Evolutionary conservation across 768 basidiomycete species (phyloP).

Genomic region (Tricholoma saponaceum): DNA sequence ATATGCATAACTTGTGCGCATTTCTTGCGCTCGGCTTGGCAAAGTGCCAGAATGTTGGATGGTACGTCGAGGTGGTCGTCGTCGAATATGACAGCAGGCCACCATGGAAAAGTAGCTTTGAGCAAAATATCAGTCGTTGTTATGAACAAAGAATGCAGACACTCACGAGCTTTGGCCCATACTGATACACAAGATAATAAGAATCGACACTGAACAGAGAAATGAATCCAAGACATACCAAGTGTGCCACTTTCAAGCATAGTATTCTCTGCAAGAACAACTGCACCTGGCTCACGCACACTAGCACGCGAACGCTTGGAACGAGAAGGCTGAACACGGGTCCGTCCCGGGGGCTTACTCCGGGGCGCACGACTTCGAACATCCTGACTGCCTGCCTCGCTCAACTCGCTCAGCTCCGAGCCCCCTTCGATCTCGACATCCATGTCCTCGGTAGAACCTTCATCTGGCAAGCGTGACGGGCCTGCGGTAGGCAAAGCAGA

Average conservation of each 20-base stretch:
- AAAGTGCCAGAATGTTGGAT: constrained; percentile 24
- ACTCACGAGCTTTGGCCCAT: constrained; percentile 78
- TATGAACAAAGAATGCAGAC: neutral
- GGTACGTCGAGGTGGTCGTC: constrained; percentile 60
- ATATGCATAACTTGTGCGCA: constrained; percentile 49
- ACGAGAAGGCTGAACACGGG: neutral
- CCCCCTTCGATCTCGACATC: constrained; percentile 22
- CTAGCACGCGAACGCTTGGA: neutral
- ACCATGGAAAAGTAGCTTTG: constrained; percentile 77
- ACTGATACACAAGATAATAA: constrained; percentile 39
- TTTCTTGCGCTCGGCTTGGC: constrained; percentile 28
- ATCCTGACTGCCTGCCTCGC: constrained; percentile 32
- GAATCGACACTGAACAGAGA: neutral
- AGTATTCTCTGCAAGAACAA: constrained; percentile 31
- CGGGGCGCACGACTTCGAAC: neutral
- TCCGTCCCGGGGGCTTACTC: neutral
- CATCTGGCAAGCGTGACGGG: neutral
- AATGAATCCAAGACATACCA: constrained; percentile 38
- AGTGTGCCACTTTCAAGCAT: constrained; percentile 55
- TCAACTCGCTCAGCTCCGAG: constrained; percentile 44
- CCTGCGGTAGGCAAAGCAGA: neutral
- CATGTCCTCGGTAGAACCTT: neutral
- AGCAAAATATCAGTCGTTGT: constrained; percentile 1
- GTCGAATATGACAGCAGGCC: constrained; percentile 77
- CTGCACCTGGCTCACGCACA: constrained; percentile 22